A percentile compares a stretch with the other conserved stretches of the same genome.
Evolutionary conservation across 495 filamentous ascomycete genomes (phyloP).

Genomic region (Penicillium flavigenum): DNA sequence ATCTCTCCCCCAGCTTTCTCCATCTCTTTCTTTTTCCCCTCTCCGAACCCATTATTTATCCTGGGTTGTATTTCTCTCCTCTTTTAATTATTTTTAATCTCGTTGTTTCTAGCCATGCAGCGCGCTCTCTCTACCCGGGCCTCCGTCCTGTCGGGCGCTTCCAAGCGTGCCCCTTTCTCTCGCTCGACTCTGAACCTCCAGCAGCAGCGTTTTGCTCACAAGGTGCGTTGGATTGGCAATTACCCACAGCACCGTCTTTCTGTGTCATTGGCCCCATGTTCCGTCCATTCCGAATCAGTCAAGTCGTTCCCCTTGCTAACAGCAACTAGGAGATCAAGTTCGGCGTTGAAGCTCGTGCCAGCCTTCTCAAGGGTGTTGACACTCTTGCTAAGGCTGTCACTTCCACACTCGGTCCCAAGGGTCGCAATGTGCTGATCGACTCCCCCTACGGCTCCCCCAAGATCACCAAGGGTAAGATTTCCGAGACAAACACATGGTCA

Average conservation of each 20-base stretch:
- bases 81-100: constrained; percentile 26
- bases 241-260: not conserved
- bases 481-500: not conserved
- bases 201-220: constrained; percentile 91
- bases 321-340: constrained; percentile 86
- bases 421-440: constrained; percentile 96
- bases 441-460: constrained; percentile 97
- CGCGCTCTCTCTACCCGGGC: constrained; percentile 65
- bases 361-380: constrained; percentile 91
- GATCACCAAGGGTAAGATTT: constrained; percentile 89
- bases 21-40: constrained; percentile 19
- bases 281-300: constrained; percentile 24
- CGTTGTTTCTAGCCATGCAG: constrained; percentile 60
- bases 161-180: constrained; percentile 51
- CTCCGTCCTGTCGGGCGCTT: constrained; percentile 69
- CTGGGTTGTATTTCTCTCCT: constrained; percentile 25
- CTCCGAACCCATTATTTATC: constrained; percentile 26
- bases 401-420: constrained; percentile 95
- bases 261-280: constrained; percentile 8
- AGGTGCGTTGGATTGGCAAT: constrained; percentile 57
- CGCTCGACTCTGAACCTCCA: constrained; percentile 62
- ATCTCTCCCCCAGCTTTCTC: constrained; percentile 34
- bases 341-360: constrained; percentile 87
- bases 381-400: constrained; percentile 95
- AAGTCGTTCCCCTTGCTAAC: constrained; percentile 26